phyloP scores from a whole-genome alignment of 2,329 filamentous ascomycete species.

The Byssothecium circinans region DNA sequence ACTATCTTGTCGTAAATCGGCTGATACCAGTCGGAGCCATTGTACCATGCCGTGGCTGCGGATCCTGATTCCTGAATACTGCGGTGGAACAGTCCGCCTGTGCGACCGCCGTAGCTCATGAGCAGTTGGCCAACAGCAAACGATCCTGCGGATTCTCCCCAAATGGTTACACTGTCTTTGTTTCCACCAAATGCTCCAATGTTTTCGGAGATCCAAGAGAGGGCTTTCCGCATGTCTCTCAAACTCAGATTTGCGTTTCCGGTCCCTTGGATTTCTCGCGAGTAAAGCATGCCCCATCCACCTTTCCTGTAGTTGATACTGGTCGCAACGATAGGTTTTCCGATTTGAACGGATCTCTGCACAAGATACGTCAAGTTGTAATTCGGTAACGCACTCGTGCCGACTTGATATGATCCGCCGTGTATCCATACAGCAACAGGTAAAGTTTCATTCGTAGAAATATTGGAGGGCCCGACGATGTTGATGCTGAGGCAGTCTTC shows the following conservation, averaged over 20 bases:
- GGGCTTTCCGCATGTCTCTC: constrained; percentile 49
- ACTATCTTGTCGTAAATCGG: constrained; percentile 42
- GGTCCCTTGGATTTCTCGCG: constrained; percentile 48
- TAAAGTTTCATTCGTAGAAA: constrained; percentile 44
- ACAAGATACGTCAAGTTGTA: constrained; percentile 67
- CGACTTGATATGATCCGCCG: constrained; percentile 51
- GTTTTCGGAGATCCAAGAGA: constrained; percentile 51
- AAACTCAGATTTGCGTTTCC: constrained; percentile 46
- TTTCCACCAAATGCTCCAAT: constrained; percentile 49
- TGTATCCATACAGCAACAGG: constrained; percentile 66
- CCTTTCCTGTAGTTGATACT: constrained; percentile 57
- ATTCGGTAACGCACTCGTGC: constrained; percentile 47
- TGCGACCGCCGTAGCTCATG: constrained; percentile 37
- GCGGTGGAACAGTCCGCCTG: constrained; percentile 41
- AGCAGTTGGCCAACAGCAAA: constrained; percentile 43
- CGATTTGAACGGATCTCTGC: constrained; percentile 44
- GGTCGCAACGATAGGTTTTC: constrained; percentile 39
- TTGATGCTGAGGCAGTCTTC: constrained; percentile 67
- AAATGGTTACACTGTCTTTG: constrained; percentile 49
- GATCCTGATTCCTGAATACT: constrained; percentile 43
- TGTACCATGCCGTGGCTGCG: constrained; percentile 44
- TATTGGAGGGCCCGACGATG: constrained; percentile 58
- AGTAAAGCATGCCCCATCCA: constrained; percentile 69
- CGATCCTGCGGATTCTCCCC: constrained; percentile 51
- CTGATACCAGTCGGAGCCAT: constrained; percentile 53